Base-by-base conservation (phyloP, 2,329 filamentous ascomycete genomes). In the Neofusicoccum sp. region DNA sequence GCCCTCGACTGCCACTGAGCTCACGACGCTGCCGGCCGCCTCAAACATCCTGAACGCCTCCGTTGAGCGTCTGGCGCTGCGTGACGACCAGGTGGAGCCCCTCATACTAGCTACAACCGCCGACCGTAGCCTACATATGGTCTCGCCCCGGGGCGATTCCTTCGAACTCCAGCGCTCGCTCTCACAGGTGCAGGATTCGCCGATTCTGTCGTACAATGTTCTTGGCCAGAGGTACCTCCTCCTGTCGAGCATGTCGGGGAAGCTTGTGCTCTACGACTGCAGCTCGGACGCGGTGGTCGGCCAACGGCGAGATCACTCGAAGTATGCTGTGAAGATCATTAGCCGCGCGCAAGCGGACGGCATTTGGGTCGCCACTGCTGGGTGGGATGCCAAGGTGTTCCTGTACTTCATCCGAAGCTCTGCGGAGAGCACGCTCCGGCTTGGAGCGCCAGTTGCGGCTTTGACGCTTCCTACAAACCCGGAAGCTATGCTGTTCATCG, bases 181-280 rank as follows among this genome's bases (percentile, higher is more conserved):
- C 54, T 66, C 71, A n/a, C 65, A 68, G 30, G 69, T 80, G 16
- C 76, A 80, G 60, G 80, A 82, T 56, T 80, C 80, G 11, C 84
- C 85, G 0, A 79, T 86, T 33, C 71, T 87, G 9, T 85, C 83
- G 20, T 76, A 79, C 56, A 69, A 74, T 30, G 72, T 76, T 6
- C 63, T 84, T 6, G 65, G 72, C 5, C 65, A 74, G n/a, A 74
- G 74, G 3, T 78, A 79, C 65, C 64, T 84, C 12, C 68, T 86
- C n/a, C 75, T 80, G 54, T 79, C 80, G 16, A 83, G 80, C 45
- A 87, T 87, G 84, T 86, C 84, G 8, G 85, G 85, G 4, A 79
- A 82, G 58, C 66, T 86, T 4, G 67, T 79, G 31, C 70, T 86
- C 1, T 81, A 80, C 63, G 70, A 80, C 62, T 71, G 74, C 12